phyloP scores from a whole-genome alignment of 805 yeast genomes.

The Metschnikowia proteae region DNA sequence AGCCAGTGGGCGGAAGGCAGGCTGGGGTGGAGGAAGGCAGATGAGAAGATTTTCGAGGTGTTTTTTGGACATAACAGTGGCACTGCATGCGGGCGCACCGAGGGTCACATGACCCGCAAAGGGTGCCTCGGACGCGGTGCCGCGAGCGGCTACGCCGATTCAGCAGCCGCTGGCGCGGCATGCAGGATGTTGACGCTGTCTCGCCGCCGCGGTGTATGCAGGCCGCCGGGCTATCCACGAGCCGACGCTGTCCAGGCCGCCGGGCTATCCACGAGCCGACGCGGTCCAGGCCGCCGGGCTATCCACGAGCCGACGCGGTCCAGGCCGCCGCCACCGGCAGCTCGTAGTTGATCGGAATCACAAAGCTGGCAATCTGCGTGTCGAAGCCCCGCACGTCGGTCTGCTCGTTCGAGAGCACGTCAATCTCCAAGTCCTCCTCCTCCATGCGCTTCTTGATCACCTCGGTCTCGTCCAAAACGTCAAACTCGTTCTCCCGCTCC shows the following conservation, averaged over 20 bases:
- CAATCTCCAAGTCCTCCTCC: slow-evolving; percentile 58
- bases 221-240: too few species aligned
- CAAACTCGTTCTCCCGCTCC: slow-evolving; percentile 91
- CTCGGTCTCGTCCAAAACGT: slow-evolving; percentile 65
- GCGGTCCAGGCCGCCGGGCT: too few species aligned
- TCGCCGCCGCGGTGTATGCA: too few species aligned
- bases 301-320: too few species aligned
- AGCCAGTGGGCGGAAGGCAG: background rate
- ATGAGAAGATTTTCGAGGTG: slow-evolving; percentile 18
- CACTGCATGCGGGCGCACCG: slow-evolving; percentile 12
- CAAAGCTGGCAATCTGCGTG: slow-evolving; percentile 47
- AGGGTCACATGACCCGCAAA: background rate
- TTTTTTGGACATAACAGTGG: slow-evolving; percentile 17
- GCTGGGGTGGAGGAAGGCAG: background rate
- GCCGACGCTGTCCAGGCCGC: too few species aligned
- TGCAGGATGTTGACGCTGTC: too few species aligned
- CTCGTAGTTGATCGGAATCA: slow-evolving; percentile 52
- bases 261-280: too few species aligned
- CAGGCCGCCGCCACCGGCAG: slow-evolving; percentile 1
- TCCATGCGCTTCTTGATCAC: slow-evolving; percentile 57
- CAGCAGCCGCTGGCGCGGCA: too few species aligned
- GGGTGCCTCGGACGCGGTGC: too few species aligned
- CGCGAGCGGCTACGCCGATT: too few species aligned
- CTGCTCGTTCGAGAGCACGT: slow-evolving; percentile 59
- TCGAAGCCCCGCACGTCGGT: slow-evolving; percentile 73